Base-by-base conservation (phyloP, 2,329 filamentous ascomycete genomes). In the Fusarium tuaranense region DNA sequence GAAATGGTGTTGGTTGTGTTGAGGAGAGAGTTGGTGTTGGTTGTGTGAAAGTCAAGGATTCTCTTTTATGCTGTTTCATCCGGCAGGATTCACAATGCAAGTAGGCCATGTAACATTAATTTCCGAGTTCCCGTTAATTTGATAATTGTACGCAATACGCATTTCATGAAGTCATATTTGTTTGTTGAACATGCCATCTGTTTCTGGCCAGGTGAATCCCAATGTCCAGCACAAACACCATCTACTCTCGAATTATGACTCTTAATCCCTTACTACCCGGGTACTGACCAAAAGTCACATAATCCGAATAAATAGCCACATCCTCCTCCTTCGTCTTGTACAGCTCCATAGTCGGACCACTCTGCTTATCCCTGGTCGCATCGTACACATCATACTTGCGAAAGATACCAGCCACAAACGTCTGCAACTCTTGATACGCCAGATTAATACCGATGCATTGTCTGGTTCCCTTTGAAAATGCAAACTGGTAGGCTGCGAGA, bases 371-470 rank as follows among this genome's bases (percentile, higher is more conserved):
- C 16, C 51, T 60, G 1, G 55, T 36, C 4, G 38, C n/a, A 20
- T 76, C 76, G 39, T 72, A 78, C 2, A 53, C 46, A 5, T 39
- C 41, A 16, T 77, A 78, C 60, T 72, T 76, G 9, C 71, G 57
- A 30, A 76, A 77, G 4, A 77, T 67, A 4, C 74, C 72, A 10
- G 76, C 74, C 1, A 68, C 69, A 36, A 72, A 70, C 1, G 53
- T 74, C 20, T 74, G 71, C 16, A 78, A 55, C 55, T 76, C 74
- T n/a, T 72, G 67, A 32, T 76, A 73, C 13, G 74, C 74, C 18
- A 78, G 30, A 25, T 73, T 76, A 2, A 77, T 76, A 0, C 74
- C 76, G 6, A 78, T 38, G 14, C 76, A 78, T 14, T 75, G 70
- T 5, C 76, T 44, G 1, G 58, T 22, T 1, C 76, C 74, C 22